These are phyloP conservation scores for Grosmannia clavigera DNA, from an alignment of 2,329 filamentous ascomycete species.

Conservation along the genomic window DNA sequence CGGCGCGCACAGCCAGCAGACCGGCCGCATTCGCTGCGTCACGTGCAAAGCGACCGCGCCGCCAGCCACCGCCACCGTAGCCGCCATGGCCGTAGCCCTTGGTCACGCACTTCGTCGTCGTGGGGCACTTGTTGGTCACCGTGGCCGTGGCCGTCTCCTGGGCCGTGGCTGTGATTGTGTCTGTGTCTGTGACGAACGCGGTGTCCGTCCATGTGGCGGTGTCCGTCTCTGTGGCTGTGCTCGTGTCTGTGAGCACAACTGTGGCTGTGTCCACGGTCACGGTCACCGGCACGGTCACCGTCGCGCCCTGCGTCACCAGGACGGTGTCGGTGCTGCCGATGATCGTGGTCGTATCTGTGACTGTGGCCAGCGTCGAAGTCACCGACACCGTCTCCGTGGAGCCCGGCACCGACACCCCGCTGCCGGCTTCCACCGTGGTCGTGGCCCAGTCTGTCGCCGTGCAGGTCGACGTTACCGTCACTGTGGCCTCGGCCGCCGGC, in stretches of 20 bases:
- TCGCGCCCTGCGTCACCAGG: neutral
- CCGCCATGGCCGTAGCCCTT: neutral
- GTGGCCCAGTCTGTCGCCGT: neutral
- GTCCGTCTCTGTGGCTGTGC: neutral
- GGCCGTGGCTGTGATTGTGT: neutral
- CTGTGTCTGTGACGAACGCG: neutral
- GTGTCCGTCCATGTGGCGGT: neutral
- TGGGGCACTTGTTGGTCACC: neutral
- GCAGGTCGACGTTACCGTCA: neutral
- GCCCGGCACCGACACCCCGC: neutral
- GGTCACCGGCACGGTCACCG: neutral
- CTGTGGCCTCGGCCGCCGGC: neutral
- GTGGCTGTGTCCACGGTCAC: neutral
- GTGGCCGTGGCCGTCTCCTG: too few relatives aligned
- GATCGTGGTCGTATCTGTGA: neutral
- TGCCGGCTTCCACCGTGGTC: neutral
- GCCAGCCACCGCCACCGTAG: neutral
- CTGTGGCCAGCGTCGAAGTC: neutral
- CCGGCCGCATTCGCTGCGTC: neutral
- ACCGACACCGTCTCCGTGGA: neutral
- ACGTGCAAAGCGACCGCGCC: neutral
- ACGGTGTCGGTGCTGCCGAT: neutral
- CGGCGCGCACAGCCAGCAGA: neutral
- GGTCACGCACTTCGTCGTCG: too few relatives aligned
- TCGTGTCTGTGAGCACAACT: neutral